Percentiles rank a stretch among this genome's conserved stretches.
phyloP scores from a whole-genome alignment of 2,329 filamentous ascomycete species.

The Nothopassalora personata region DNA sequence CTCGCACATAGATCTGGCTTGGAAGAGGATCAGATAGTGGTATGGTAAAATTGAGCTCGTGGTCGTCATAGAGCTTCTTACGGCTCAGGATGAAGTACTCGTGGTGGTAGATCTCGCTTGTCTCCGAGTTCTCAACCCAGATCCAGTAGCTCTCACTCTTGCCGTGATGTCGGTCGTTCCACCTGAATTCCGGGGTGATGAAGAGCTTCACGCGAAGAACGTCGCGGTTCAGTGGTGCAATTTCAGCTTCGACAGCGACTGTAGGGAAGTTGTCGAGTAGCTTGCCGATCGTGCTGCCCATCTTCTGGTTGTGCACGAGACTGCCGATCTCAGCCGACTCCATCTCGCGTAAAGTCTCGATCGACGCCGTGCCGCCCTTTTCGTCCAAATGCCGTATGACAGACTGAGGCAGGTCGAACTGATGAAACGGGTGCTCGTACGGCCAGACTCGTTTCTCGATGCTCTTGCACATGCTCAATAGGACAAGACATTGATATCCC shows the following conservation, averaged over 20 bases:
- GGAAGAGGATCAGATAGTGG: conserved; percentile 88
- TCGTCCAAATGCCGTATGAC: conserved; percentile 79
- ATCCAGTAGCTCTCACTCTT: conserved; percentile 96
- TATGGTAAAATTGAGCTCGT: conserved; percentile 97
- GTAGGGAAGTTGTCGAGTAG: conserved; percentile 90
- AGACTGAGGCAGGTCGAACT: conserved; percentile 83
- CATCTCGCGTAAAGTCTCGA: conserved; percentile 89
- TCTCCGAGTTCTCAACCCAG: conserved; percentile 98
- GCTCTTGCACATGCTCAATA: conserved; percentile 89
- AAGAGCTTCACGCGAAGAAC: conserved; percentile 85
- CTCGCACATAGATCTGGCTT: conserved; percentile 91
- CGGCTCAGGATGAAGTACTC: conserved; percentile 92
- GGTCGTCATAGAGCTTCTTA: conserved; percentile 88
- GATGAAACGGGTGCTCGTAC: conserved; percentile 87
- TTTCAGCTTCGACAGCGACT: conserved; percentile 83
- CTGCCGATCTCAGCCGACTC: conserved; percentile 82
- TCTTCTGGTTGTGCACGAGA: conserved; percentile 83
- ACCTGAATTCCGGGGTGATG: conserved; percentile 82
- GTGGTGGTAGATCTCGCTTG: conserved; percentile 94
- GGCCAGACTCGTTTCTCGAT: conserved; percentile 96
- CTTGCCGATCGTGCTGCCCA: conserved; percentile 75
- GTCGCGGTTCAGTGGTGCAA: conserved; percentile 89
- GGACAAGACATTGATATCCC: conserved; percentile 89
- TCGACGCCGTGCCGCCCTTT: conserved; percentile 65
- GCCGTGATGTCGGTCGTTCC: conserved; percentile 92